Base-by-base conservation (phyloP, 768 basidiomycete genomes). In the Podaxis carcinomalis region DNA sequence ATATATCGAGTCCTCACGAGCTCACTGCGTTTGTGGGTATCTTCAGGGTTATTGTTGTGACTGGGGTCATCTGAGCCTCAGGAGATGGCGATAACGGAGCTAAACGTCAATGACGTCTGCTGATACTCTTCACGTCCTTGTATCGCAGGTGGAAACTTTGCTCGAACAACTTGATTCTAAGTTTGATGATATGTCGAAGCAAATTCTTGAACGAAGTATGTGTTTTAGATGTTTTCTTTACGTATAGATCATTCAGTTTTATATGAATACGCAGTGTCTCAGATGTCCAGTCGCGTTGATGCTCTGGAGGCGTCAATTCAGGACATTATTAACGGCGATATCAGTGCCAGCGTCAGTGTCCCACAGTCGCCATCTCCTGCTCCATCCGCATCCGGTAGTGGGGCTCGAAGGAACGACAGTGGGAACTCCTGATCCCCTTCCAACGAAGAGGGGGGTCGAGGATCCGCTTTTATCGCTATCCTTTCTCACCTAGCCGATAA, bases 1-100 rank as follows among this genome's bases (percentile, higher is more conserved):
- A 94, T 66, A 93, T 93, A 37, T 93, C 94, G 1, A 93, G 92
- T 68, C 95, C 95, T 1, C 94, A 95, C 71, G 95, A 97, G 72
- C 74, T 97, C 65, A 96, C 95, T 32, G 93, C 93, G 21, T 97
- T 95, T 75, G 95, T 97, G 70, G 74, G 91, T 82, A 32, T 49
- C 46, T 64, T 57, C 42, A 21, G 9, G 19, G 14, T 44, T 44
- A 44, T 6, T 16, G 19, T 44, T 21, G n/a, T 32, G 32, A 32
- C 32, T 32, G 32, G 32, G 32, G 6, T 32, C 40, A 19, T 44
- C 25, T 27, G 28, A 46, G 40, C 28, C 47, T 28, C 13, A 7
- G 19, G 13, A 35, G 27, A 52, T 52, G 51, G 32, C 27, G 51
- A 28, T 27, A 25, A 4, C 42, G 42, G 27, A 57, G 56, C 16